A percentile compares a stretch with the other conserved stretches of the same genome.
These are phyloP conservation scores for Epichloe gansuensis DNA, from an alignment of 2,329 filamentous ascomycete species.

Conservation along the genomic window DNA sequence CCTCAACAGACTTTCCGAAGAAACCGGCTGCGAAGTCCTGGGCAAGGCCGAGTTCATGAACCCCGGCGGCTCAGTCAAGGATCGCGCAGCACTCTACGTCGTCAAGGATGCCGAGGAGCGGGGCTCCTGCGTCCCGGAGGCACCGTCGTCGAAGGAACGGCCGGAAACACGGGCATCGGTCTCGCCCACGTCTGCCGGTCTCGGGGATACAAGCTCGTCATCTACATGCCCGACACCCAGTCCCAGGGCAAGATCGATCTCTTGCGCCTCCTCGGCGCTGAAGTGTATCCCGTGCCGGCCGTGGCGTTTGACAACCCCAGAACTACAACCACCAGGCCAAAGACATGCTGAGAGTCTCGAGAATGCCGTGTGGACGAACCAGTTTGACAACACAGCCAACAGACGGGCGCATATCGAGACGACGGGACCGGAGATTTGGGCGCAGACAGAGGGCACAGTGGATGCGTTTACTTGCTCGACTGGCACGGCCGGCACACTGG, in stretches of 20 bases:
- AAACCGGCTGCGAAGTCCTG: constrained; percentile 87
- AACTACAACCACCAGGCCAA: constrained; percentile 98
- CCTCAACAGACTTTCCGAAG: constrained; percentile 73
- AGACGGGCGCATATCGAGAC: constrained; percentile 90
- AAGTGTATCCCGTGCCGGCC: constrained; percentile 91
- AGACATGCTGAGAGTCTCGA: constrained; percentile 77
- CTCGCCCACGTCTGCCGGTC: constrained; percentile 92
- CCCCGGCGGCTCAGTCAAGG: constrained; percentile 91
- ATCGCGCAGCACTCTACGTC: constrained; percentile 88
- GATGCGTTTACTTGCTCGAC: constrained; percentile 95
- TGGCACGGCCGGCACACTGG: constrained; percentile 83
- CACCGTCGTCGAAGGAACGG: constrained; percentile 93
- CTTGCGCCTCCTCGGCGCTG: constrained; percentile 77
- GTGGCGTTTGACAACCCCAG: constrained; percentile 85
- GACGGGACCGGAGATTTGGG: constrained; percentile 95
- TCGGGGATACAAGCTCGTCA: constrained; percentile 86
- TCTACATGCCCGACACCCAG: constrained; percentile 99
- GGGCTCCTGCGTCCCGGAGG: constrained; percentile 70
- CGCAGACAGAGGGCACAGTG: constrained; percentile 72
- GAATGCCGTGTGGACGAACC: constrained; percentile 96
- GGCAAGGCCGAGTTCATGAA: constrained; percentile 99
- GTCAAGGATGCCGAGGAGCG: constrained; percentile 87
- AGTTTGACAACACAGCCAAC: constrained; percentile 96
- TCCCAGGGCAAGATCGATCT: constrained; percentile 97
- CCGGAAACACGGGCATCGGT: constrained; percentile 95